Evolutionary conservation across 2,329 filamentous ascomycete species (phyloP), one percentile per base, ranked within the genome.

Genomic region (Aureobasidium sp.): DNA sequence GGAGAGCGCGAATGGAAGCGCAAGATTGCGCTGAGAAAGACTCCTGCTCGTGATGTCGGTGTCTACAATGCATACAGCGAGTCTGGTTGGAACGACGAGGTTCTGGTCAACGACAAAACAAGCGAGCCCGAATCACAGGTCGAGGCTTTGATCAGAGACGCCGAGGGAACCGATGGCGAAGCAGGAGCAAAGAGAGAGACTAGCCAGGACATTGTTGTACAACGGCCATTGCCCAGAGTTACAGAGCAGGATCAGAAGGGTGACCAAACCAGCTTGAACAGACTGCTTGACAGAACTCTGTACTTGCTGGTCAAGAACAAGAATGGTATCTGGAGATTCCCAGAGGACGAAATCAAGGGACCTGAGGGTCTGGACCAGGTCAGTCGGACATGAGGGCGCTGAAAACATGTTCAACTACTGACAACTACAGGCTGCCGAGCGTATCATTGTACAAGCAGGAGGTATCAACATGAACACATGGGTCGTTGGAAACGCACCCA

Each of bases 381-480:
- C 79, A 73, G 87, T 79, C 59, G 10, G 44, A 27, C 16, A n/a
- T 8, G 14, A 27, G 8, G 11, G 13, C 37, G 3, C 2, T 25
- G 45, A 3, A 16, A 9, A 16, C 30, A 36, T 14, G 8, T 41
- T 25, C 25, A 47, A 27, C 27, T 58, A 47, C 59, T 48, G n/a
- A 60, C 44, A 29, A n/a, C 10, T 14, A 64, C 68, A 99, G 94
- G 87, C 90, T 48, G 91, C 93, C 41, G 84, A 91, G 71, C 84
- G 91, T 63, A 85, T 91, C 60, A 81, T 97, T 29, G 80, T 87
- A 58, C 82, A 90, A 69, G 81, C 90, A 3, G 91, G 88, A 10
- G 94, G 94, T 62, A 78, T 89, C 64, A 95, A 99, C 81, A 97
- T 99, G 92, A 97, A 97, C 79, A 97, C 91, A 61, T 99, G 94